A percentile compares a stretch with the other conserved stretches of the same genome.
phyloP scores from a whole-genome alignment of 352 stramenopile genomes.

The Globisporangium uncinulatum region DNA sequence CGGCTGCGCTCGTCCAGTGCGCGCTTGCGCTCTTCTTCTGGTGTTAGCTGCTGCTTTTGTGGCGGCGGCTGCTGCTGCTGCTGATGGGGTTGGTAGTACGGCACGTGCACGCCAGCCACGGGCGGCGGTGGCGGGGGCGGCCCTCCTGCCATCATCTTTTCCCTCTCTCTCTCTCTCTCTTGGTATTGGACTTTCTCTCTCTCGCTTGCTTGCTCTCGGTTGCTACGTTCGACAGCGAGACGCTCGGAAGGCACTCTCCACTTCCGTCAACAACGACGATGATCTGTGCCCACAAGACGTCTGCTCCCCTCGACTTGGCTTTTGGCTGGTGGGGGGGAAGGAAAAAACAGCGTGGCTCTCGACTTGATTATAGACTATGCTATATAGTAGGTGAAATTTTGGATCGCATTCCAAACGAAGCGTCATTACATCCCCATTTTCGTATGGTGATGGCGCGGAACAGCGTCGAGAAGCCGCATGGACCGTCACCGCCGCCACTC shows the following conservation, averaged over 20 bases:
- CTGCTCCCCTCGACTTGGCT: background rate
- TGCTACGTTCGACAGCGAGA: background rate
- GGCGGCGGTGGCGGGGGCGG: conserved; percentile 18
- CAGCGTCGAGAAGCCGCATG: background rate
- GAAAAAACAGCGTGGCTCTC: background rate
- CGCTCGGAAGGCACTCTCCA: background rate
- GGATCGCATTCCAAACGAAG: conserved; percentile 3
- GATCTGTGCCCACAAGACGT: background rate
- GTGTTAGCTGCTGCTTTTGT: conserved; percentile 8
- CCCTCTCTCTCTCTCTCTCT: conserved; percentile 3
- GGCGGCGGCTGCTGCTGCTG: conserved; percentile 7
- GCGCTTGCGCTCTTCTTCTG: conserved; percentile 54
- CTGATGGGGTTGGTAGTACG: background rate
- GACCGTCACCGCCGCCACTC: background rate
- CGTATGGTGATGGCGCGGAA: background rate
- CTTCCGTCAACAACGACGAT: background rate
- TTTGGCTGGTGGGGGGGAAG: background rate
- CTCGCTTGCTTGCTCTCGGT: conserved; percentile 2
- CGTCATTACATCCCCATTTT: background rate
- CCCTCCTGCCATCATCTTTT: conserved; percentile 8
- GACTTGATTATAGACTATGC: background rate
- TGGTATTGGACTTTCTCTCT: background rate
- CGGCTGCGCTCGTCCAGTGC: conserved; percentile 77
- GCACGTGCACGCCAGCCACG: conserved; percentile 12
- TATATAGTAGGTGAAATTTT: background rate